These are phyloP conservation scores for Fusarium avenaceum DNA, from an alignment of 2,329 filamentous ascomycete genomes.

Conservation along the genomic window DNA sequence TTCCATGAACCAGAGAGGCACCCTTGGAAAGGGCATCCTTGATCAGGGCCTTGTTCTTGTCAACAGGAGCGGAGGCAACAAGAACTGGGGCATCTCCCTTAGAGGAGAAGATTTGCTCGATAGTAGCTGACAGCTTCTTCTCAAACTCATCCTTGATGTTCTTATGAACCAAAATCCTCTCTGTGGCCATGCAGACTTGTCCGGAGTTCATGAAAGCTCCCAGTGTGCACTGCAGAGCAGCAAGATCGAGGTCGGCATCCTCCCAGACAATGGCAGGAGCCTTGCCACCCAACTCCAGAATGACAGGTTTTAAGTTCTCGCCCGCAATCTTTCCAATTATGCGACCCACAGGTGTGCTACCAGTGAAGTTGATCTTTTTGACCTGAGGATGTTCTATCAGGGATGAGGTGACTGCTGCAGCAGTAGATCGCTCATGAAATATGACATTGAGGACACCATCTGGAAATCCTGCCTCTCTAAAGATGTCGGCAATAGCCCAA, in stretches of 20 bases:
- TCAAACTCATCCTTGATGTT: constrained; percentile 63
- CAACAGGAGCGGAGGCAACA: constrained; percentile 75
- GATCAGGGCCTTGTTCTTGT: constrained; percentile 76
- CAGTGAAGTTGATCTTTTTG: constrained; percentile 90
- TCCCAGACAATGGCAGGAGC: constrained; percentile 82
- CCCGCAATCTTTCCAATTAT: constrained; percentile 79
- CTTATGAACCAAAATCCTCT: constrained; percentile 74
- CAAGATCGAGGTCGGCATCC: constrained; percentile 81
- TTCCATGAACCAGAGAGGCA: constrained; percentile 63
- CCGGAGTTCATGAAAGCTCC: constrained; percentile 81
- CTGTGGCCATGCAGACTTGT: constrained; percentile 89
- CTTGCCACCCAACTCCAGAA: constrained; percentile 89
- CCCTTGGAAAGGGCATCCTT: constrained; percentile 77
- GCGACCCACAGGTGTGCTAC: constrained; percentile 78
- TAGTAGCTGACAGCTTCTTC: constrained; percentile 56
- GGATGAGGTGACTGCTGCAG: constrained; percentile 73
- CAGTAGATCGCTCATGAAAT: constrained; percentile 74
- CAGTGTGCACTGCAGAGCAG: constrained; percentile 75
- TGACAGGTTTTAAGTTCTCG: constrained; percentile 80
- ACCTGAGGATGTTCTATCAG: constrained; percentile 76
- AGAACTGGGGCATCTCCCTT: constrained; percentile 76
- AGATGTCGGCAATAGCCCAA: constrained; percentile 72
- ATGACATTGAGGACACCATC: constrained; percentile 81
- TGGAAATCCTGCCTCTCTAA: constrained; percentile 82
- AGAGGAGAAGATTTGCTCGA: constrained; percentile 62